Evolutionary conservation across 1,139 yeast genomes (phyloP), one percentile per base, ranked within the genome.

Genomic region (Arxiozyma telluris): DNA sequence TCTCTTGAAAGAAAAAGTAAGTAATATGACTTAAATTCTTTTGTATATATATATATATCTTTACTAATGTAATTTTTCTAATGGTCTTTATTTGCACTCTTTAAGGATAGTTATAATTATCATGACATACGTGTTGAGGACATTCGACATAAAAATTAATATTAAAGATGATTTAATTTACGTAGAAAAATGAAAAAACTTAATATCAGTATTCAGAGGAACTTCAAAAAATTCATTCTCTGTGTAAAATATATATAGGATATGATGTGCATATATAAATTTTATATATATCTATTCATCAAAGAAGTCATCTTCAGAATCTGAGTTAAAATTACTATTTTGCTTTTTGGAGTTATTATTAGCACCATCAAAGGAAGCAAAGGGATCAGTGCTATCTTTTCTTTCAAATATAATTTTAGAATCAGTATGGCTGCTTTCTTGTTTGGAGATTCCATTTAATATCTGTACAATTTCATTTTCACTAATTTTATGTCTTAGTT

Each of bases 381-480:
- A 63, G 69, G 47, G 39, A 34, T 46, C 69, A 12, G 59, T 64
- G 41, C 73, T 30, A 41, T 43, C 75, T 55, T 77, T 72, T 61
- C 82, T 71, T 47, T 74, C 71, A 56, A 77, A 77, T 50, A 79
- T 80, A 60, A 88, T 88, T 71, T 82, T 84, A 34, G 84, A 78
- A 52, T 76, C 78, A 52, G 75, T 77, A 50, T 77, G 76, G 63
- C 80, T 79, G 64, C 81, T 78, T 64, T 87, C 88, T 62, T 87
- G 96, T 62, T 87, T 79, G 11, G 96, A 84, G 50, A 93, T 76
- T 55, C 91, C 91, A 65, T 89, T 90, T 61, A 93, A 75, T 51
- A 93, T 81, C 57, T 83, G 84, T 34, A 90, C 96, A 56, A 93
- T 78, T 59, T 90, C 96, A 44, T 78, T 76, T 66, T 93, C 98